Evolutionary conservation across 2,329 filamentous ascomycete species (phyloP).

Genomic region (Colletotrichum viniferum): DNA sequence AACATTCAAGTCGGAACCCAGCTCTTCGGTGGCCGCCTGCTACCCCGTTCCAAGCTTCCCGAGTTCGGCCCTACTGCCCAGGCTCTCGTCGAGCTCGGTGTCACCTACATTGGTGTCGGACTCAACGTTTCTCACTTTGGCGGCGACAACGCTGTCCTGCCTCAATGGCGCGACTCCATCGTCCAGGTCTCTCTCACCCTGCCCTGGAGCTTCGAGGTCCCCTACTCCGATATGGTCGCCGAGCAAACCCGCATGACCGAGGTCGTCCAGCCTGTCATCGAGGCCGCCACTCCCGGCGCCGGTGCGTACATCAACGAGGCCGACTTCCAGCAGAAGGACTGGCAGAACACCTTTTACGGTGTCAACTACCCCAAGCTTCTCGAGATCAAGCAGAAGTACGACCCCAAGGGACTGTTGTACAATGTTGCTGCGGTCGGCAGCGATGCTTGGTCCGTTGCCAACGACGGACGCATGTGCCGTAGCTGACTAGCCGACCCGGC

Average conservation of each 20-base stretch:
- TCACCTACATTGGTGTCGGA: constrained; percentile 16
- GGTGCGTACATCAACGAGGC: constrained; percentile 37
- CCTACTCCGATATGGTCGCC: constrained; percentile 16
- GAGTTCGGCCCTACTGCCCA: constrained; percentile 7
- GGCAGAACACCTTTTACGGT: constrained; percentile 34
- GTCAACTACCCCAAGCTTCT: constrained; percentile 29
- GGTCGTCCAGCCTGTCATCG: constrained; percentile 32
- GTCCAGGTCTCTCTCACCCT: constrained; percentile 31
- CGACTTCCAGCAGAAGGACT: constrained; percentile 34
- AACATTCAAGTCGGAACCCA: constrained; percentile 29
- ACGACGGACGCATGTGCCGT: constrained; percentile 23
- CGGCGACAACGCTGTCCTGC: constrained; percentile 40
- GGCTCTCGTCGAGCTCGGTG: constrained; percentile 8
- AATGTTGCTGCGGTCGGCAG: constrained; percentile 31
- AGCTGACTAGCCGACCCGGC: background rate
- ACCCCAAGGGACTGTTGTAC: constrained; percentile 34
- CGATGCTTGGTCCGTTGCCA: constrained; percentile 26
- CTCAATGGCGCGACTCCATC: constrained; percentile 42
- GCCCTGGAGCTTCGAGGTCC: constrained; percentile 15
- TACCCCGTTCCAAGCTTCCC: constrained; percentile 30
- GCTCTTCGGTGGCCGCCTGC: constrained; percentile 35
- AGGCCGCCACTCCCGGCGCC: constrained; percentile 28
- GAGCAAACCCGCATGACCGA: constrained; percentile 28
- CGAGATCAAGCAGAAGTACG: constrained; percentile 33
- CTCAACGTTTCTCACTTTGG: constrained; percentile 18